A percentile compares a stretch with the other conserved stretches of the same genome.
Conservation (phyloP, 2,329 filamentous ascomycete species). For the Hypoxylon sp. region DNA sequence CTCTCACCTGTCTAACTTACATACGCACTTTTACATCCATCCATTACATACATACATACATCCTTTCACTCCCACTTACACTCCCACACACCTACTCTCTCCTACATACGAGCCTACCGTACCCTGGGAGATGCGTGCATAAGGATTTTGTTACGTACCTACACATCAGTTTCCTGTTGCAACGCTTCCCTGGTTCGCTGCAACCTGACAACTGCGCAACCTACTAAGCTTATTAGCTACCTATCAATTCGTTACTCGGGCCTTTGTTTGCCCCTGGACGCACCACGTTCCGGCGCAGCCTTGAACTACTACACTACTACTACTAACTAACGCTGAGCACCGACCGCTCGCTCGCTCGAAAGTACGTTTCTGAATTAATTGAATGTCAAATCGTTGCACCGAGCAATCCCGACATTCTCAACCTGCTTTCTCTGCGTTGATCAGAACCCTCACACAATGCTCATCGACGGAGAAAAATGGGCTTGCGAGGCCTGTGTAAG, state of each 20-base stretch:
- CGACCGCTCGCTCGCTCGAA: slow-evolving; percentile 11
- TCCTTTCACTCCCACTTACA: neutral
- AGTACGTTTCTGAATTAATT: slow-evolving; percentile 14
- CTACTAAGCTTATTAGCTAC: slow-evolving; percentile 39
- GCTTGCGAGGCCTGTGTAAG: slow-evolving; percentile 98
- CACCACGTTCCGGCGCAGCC: slow-evolving; percentile 38
- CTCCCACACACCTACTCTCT: neutral
- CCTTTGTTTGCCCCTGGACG: slow-evolving; percentile 42
- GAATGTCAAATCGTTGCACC: slow-evolving; percentile 16
- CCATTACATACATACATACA: too few species aligned
- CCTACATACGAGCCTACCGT: slow-evolving; percentile 5
- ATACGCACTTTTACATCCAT: too few species aligned
- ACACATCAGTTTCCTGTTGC: slow-evolving; percentile 22
- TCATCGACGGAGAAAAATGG: slow-evolving; percentile 95
- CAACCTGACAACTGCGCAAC: too few species aligned
- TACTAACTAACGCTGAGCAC: slow-evolving; percentile 11
- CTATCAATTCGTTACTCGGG: slow-evolving; percentile 44
- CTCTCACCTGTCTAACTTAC: neutral
- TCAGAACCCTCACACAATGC: slow-evolving; percentile 63
- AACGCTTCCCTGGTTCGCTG: slow-evolving; percentile 25
- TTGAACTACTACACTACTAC: too few species aligned
- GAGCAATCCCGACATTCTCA: slow-evolving; percentile 11
- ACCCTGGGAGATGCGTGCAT: slow-evolving; percentile 36
- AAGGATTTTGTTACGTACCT: slow-evolving; percentile 28
- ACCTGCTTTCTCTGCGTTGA: slow-evolving; percentile 4